These are phyloP conservation scores for Hortaea sp. DNA, from an alignment of 2,329 filamentous ascomycete species.

Conservation along the genomic window DNA sequence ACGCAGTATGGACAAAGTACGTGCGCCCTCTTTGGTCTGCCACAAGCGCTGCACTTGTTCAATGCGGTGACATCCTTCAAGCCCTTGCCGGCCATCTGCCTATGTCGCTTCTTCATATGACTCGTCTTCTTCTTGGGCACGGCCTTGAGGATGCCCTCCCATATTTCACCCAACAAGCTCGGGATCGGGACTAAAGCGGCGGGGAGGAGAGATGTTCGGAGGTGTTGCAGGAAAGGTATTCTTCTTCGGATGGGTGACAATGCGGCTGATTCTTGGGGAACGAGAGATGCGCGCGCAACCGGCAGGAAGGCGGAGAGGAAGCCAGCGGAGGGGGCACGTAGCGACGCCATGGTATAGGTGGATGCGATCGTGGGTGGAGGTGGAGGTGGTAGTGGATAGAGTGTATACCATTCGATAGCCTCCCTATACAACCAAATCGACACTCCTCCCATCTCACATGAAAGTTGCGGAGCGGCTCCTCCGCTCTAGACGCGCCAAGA, in stretches of 20 bases:
- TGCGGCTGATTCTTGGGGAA: conserved; percentile 15
- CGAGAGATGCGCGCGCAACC: conserved; percentile 31
- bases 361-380: not conserved
- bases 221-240: conserved; percentile 34
- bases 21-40: conserved; percentile 78
- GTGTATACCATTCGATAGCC: not conserved
- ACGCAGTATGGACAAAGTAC: conserved; percentile 81
- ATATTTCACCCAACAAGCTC: conserved; percentile 67
- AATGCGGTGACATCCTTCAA: conserved; percentile 81
- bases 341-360: conserved; percentile 25
- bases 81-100: conserved; percentile 92
- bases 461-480: not conserved
- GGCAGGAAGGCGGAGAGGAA: conserved; percentile 47
- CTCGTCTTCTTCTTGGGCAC: conserved; percentile 99
- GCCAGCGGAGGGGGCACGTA: conserved; percentile 28
- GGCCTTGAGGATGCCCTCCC: conserved; percentile 83
- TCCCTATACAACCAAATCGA: not conserved
- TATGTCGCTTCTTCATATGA: conserved; percentile 85
- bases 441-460: not conserved
- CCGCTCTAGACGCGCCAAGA: not conserved
- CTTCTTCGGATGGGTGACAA: conserved; percentile 36
- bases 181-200: conserved; percentile 56
- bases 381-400: not conserved
- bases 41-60: conserved; percentile 84
- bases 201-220: conserved; percentile 35